phyloP scores from a whole-genome alignment of 306 rosid genomes.

The Crataegus laevigata region DNA sequence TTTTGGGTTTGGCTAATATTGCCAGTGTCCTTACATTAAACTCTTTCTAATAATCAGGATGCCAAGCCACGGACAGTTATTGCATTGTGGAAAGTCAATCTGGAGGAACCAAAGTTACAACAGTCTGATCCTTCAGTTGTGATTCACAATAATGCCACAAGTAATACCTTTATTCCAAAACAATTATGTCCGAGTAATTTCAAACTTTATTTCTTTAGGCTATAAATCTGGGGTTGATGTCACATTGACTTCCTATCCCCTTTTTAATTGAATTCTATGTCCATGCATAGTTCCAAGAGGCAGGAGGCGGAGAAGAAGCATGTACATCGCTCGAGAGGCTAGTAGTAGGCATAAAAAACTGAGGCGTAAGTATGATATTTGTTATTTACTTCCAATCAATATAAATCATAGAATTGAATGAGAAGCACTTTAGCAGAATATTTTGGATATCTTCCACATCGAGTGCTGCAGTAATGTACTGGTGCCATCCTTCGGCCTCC shows the following conservation, averaged over 20 bases:
- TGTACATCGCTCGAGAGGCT: not conserved
- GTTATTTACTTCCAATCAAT: not conserved
- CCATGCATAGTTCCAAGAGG: slow-evolving; percentile 29
- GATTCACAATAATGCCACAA: slow-evolving; percentile 41
- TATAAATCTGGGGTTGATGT: slow-evolving; percentile 12
- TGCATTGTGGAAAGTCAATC: slow-evolving; percentile 75
- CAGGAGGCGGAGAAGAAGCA: not conserved
- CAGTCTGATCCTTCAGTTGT: slow-evolving; percentile 78
- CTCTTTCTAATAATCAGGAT: slow-evolving; percentile 53
- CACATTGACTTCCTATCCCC: slow-evolving; percentile 10
- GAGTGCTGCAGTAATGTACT: slow-evolving; percentile 7
- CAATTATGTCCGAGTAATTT: not conserved
- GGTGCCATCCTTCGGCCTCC: slow-evolving; percentile 16
- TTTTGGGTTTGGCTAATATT: not conserved
- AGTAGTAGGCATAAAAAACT: slow-evolving; percentile 19
- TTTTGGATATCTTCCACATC: not conserved
- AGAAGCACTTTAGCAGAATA: not conserved
- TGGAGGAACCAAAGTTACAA: slow-evolving; percentile 68
- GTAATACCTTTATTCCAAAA: slow-evolving; percentile 40
- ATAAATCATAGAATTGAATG: slow-evolving; percentile 1
- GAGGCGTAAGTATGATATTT: slow-evolving; percentile 26
- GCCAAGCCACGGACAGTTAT: slow-evolving; percentile 63
- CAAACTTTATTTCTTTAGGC: not conserved
- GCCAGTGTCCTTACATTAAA: not conserved
- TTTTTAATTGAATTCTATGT: slow-evolving; percentile 25